Base-by-base conservation (phyloP, 108 stramenopile species). In the Skeletonema tropicum region DNA sequence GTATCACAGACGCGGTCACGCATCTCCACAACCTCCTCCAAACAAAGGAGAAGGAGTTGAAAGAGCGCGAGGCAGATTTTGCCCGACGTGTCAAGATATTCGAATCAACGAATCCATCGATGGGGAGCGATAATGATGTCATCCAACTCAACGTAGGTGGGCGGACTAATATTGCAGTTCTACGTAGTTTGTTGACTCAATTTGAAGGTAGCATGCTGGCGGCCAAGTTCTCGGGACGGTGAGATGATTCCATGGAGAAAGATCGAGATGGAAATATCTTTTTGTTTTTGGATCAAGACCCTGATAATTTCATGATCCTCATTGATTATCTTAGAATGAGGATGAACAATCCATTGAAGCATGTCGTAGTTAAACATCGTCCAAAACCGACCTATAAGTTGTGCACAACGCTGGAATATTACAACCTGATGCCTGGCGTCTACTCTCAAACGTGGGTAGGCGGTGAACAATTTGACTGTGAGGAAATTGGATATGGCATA, bases 121-220 rank as follows among this genome's bases (percentile, higher is more conserved):
- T 67, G 6, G 66, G 66, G 21, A 30, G 45, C 3, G 25, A 67
- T 30, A 70, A 9, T 15, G 69, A 70, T 61, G 71, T 73, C 8
- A 25, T 73, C 29, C 71, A 73, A 25, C 45, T 73, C 9, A 73
- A 73, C 36, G 71, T 73, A 0, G 71, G 71, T 66, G 71, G 71
- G 1, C 11, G 30, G 1, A 73, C 71, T 0, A 73, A 64, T 7
- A 64, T 65, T 17, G 46, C 71, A 10, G 71, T 73, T 0, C 26
- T 73, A 17, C 71, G 71, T 2, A n/a, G 6, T 3, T 48, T 42
- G 0, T 5, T 73, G 2, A 65, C 64, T 21, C 29, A 42, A 19
- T 45, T 65, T 32, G 71, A 73, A 1, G 71, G 23, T 64, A 23
- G 19, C 0, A 65, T 73, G 71, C 71, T 73, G 3, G 71, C 64